A percentile compares a stretch with the other conserved stretches of the same genome.
Conservation (phyloP, 805 yeast species). For the Ogataea pilisensis region DNA sequence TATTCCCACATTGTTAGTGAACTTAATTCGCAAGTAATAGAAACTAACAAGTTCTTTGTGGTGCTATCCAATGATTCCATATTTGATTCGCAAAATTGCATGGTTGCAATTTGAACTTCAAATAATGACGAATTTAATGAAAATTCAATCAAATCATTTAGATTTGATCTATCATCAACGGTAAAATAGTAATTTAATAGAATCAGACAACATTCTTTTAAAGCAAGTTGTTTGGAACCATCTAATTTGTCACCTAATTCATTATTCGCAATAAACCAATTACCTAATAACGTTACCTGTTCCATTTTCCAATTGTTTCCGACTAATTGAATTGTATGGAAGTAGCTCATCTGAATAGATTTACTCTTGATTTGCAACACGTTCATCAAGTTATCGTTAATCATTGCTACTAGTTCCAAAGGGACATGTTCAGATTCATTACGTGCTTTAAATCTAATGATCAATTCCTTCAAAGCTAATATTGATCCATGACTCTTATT, state of each 20-base stretch:
- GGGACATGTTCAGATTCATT: slow-evolving; percentile 26
- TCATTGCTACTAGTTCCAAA: slow-evolving; percentile 25
- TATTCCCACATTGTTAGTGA: slow-evolving; percentile 36
- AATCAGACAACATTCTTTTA: slow-evolving; percentile 31
- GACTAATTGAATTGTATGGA: slow-evolving; percentile 14
- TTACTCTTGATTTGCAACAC: slow-evolving; percentile 16
- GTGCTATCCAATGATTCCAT: background rate
- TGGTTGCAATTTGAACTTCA: slow-evolving; percentile 43
- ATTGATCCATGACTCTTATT: slow-evolving; percentile 59
- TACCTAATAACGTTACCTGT: slow-evolving; percentile 25
- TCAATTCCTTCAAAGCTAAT: slow-evolving; percentile 42
- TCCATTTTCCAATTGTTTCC: slow-evolving; percentile 1
- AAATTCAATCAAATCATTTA: slow-evolving; percentile 27
- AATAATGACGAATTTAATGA: slow-evolving; percentile 37
- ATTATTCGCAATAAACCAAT: slow-evolving; percentile 34
- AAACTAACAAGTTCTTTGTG: slow-evolving; percentile 3
- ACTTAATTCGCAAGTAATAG: slow-evolving; percentile 23
- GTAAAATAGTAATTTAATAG: slow-evolving; percentile 24
- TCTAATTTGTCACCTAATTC: slow-evolving; percentile 29
- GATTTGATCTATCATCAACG: slow-evolving; percentile 18
- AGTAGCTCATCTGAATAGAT: slow-evolving; percentile 21
- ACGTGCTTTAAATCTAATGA: slow-evolving; percentile 12
- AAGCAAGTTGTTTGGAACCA: slow-evolving; percentile 49
- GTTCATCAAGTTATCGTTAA: slow-evolving; percentile 18
- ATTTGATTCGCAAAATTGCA: slow-evolving; percentile 28